Percentiles rank a stretch among this genome's conserved stretches.
Evolutionary conservation across 2,329 filamentous ascomycete species (phyloP).

Genomic region (Cucurbitaria berberidis): DNA sequence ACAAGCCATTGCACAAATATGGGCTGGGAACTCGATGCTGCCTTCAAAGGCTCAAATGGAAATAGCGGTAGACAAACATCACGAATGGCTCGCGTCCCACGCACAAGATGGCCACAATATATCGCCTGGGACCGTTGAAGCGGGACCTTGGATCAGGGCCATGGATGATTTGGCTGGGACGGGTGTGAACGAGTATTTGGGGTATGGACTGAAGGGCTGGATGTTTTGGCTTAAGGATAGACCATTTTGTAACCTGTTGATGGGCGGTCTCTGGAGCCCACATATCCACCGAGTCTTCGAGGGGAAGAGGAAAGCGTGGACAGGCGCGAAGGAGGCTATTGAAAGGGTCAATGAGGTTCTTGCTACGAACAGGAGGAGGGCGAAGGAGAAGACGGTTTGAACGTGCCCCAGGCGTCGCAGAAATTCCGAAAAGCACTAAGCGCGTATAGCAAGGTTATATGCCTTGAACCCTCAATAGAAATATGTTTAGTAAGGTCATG

Average conservation of each 20-base stretch:
- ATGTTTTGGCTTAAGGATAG: conserved; percentile 51
- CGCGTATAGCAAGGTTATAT: not conserved
- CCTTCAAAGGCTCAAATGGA: conserved; percentile 47
- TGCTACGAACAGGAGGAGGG: not conserved
- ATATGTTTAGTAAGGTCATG: no score
- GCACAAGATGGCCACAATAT: conserved; percentile 46
- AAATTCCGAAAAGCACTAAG: not conserved
- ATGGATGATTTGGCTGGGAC: conserved; percentile 54
- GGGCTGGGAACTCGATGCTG: conserved; percentile 48
- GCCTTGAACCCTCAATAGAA: no score
- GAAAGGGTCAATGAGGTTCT: conserved; percentile 28
- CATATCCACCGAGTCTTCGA: conserved; percentile 53
- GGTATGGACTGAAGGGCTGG: conserved; percentile 52
- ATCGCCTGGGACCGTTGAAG: conserved; percentile 23
- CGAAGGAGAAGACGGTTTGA: conserved; percentile 4
- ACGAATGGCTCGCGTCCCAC: conserved; percentile 35
- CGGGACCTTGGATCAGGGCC: conserved; percentile 47
- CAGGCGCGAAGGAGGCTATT: conserved; percentile 49
- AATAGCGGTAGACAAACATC: conserved; percentile 14
- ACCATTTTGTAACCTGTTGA: conserved; percentile 48
- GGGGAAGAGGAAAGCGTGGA: conserved; percentile 50
- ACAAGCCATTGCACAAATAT: conserved; percentile 56
- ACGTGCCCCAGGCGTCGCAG: not conserved
- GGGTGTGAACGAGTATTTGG: conserved; percentile 50
- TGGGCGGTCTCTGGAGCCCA: conserved; percentile 51